Evolutionary conservation across 768 basidiomycete genomes (phyloP).

Genomic region (Mycena rosella): DNA sequence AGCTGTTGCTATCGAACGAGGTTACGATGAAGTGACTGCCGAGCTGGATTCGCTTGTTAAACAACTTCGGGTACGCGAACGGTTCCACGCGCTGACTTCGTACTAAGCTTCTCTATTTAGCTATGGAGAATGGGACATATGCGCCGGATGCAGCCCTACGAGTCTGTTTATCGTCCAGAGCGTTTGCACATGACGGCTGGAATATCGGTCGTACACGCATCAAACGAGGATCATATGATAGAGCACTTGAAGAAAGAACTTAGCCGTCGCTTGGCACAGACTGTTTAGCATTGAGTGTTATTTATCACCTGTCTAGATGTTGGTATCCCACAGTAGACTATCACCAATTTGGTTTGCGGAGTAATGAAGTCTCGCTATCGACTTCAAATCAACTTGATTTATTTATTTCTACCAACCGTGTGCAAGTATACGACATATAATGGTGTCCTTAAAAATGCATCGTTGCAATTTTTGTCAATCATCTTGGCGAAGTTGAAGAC

Average conservation of each 20-base stretch:
- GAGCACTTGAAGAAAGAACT: conserved; percentile 18
- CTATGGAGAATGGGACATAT: conserved; percentile 27
- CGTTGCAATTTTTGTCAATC: too few species aligned
- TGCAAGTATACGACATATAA: too few species aligned
- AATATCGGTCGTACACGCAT: conserved; percentile 23
- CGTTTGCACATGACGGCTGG: conserved; percentile 26
- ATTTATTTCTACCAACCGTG: too few species aligned
- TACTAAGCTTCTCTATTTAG: conserved; percentile 4
- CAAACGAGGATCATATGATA: conserved; percentile 16
- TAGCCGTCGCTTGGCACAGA: conserved; percentile 1
- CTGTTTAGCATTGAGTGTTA: not conserved
- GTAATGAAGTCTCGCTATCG: too few species aligned
- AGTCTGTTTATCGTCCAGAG: conserved; percentile 24
- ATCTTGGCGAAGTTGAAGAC: too few species aligned
- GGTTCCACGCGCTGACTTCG: not conserved
- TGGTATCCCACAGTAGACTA: not conserved
- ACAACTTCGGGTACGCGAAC: conserved; percentile 20
- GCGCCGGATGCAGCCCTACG: conserved; percentile 27
- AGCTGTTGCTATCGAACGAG: conserved; percentile 23
- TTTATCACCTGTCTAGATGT: too few species aligned
- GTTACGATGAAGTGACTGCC: conserved; percentile 12
- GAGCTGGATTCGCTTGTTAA: conserved; percentile 24
- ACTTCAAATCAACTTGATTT: too few species aligned
- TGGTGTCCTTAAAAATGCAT: too few species aligned
- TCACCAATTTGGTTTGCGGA: conserved; percentile 17